These are phyloP conservation scores for Venturia asperata DNA, from an alignment of 2,329 filamentous ascomycete species.

Conservation along the genomic window DNA sequence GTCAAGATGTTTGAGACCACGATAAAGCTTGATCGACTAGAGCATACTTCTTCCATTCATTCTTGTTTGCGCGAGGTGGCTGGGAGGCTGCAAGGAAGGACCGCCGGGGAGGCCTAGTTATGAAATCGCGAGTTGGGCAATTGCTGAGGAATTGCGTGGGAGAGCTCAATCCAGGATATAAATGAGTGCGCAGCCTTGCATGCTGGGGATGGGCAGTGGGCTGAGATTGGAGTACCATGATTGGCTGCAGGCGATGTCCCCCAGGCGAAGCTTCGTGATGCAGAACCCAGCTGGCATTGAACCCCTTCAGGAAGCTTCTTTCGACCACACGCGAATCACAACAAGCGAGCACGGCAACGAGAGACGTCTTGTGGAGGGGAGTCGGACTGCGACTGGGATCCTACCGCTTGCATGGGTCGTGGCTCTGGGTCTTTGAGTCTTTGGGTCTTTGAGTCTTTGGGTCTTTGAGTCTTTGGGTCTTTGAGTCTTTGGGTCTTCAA, in stretches of 20 bases:
- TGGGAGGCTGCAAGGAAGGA: not conserved
- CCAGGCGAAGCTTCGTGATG: not conserved
- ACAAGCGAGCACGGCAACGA: not conserved
- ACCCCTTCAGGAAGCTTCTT: no score
- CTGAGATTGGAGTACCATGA: not conserved
- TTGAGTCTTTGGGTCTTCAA: no score
- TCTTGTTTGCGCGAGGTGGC: not conserved
- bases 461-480: no score
- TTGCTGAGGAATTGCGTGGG: not conserved
- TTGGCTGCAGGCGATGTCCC: not conserved
- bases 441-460: no score
- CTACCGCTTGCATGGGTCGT: not conserved
- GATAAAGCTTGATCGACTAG: not conserved
- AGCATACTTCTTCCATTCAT: not conserved
- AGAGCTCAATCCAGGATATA: not conserved
- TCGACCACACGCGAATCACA: not conserved
- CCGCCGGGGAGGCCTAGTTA: not conserved
- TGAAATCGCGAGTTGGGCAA: no score
- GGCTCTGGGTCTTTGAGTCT: no score
- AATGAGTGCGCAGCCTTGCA: not conserved
- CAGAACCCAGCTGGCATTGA: not conserved
- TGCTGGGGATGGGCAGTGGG: not conserved
- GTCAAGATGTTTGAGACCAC: not conserved
- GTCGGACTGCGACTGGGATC: not conserved
- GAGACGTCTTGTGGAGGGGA: not conserved